Base-by-base conservation (phyloP, 768 basidiomycete genomes). In the Lactarius pseudohatsudake region DNA sequence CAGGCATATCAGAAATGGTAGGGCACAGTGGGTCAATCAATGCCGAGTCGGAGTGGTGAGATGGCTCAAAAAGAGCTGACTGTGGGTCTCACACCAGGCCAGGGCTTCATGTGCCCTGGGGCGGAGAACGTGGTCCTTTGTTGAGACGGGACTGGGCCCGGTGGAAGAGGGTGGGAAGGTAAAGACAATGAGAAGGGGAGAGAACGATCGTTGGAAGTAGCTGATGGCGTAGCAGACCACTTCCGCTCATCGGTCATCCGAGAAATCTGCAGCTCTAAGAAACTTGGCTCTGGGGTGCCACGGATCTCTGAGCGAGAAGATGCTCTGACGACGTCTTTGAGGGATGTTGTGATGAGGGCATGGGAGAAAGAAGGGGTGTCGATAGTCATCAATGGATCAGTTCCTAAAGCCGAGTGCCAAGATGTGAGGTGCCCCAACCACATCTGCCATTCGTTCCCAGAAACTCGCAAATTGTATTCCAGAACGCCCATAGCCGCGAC, bases 401-500 rank as follows among this genome's bases (percentile, higher is more conserved):
- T 64, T 47, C 58, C 66, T 36, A 67, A 60, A 56, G 66, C 64
- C 18, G 66, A 38, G 58, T 67, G 57, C 66, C 66, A 67, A 56
- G 66, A 67, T 59, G 53, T 64, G 66, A 67, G 66, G 62, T 67
- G 66, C 43, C 66, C 66, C 58, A 67, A 54, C 66, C 66, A 67
- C 66, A 67, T 67, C 41, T 67, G 66, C 66, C 66, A 67, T 40
- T 67, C 66, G 53, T 67, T 67, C 53, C 26, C 62, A 43, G 66
- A 67, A 22, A 67, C 58, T 32, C 62, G 66, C n/a, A 67, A 30
- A 30, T 64, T 67, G 10, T 67, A 67, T 59, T 67, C 66, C 26
- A 67, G 62, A 60, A 67, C 66, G n/a, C 62, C 62, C 66, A 67
- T 67, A 30, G 66, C 66, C 36, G 58, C 53, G 18, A 64, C 28